These are phyloP conservation scores for Larix kaempferi DNA, from an alignment of 75 land plant genomes.

Conservation along the genomic window DNA sequence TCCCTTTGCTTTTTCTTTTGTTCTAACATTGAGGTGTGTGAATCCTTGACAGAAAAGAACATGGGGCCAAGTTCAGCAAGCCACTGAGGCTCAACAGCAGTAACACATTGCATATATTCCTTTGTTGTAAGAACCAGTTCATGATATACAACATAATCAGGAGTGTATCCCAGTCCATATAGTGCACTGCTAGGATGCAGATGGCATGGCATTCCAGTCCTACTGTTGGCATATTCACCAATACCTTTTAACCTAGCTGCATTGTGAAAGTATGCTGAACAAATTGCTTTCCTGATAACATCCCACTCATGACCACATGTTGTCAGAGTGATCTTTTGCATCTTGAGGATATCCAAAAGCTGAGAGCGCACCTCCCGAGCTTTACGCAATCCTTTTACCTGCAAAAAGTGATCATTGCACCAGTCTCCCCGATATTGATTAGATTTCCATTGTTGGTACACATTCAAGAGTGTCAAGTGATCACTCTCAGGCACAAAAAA, in stretches of 20 bases:
- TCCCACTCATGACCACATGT: conserved; percentile 91
- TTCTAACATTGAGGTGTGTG: conserved; percentile 91
- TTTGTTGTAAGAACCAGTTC: conserved; percentile 88
- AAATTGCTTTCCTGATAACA: conserved; percentile 84
- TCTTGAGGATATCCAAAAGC: conserved; percentile 82
- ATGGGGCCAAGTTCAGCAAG: conserved; percentile 97
- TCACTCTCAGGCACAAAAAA: conserved; percentile 99
- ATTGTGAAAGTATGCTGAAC: conserved; percentile 96
- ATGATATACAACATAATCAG: conserved; percentile 94
- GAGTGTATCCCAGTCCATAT: conserved; percentile 93
- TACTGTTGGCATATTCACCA: conserved; percentile 92
- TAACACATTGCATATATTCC: conserved; percentile 99
- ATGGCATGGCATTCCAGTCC: conserved; percentile 99
- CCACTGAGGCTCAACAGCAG: conserved; percentile 98
- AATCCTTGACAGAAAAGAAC: conserved; percentile 95
- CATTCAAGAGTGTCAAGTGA: conserved; percentile 89
- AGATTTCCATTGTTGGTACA: conserved; percentile 86
- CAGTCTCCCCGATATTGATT: conserved; percentile 89
- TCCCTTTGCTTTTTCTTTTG: conserved; percentile 89
- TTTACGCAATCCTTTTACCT: conserved; percentile 83
- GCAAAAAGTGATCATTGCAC: conserved; percentile 95
- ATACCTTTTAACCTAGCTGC: conserved; percentile 91
- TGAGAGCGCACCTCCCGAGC: conserved; percentile 97
- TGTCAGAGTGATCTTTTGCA: conserved; percentile 77
- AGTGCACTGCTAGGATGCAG: conserved; percentile 96